Evolutionary conservation across 495 filamentous ascomycete genomes (phyloP).

Genomic region (Geopyxis carbonaria): DNA sequence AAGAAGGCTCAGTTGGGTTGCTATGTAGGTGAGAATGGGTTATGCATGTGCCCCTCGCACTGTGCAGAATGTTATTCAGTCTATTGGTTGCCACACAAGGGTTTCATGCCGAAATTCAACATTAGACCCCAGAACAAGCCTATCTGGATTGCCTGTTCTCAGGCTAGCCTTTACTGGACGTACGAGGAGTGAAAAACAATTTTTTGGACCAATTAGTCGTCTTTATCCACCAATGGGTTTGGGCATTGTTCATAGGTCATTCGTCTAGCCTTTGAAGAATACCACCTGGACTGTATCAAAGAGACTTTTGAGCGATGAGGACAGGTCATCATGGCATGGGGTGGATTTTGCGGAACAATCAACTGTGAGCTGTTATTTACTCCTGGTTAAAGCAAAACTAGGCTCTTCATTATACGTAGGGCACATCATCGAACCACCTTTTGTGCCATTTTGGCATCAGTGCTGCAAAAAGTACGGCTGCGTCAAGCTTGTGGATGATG

Average conservation of each 20-base stretch:
- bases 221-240: constrained; percentile 5
- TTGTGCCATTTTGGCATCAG: constrained; percentile 8
- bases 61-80: background rate
- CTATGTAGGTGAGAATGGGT: background rate
- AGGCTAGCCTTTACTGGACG: constrained; percentile 2
- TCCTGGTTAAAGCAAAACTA: constrained; percentile 2
- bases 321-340: constrained; percentile 4
- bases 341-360: constrained; percentile 3
- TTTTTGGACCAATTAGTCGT: constrained; percentile 9
- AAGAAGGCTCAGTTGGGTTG: constrained; percentile 1
- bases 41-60: background rate
- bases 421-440: background rate
- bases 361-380: constrained; percentile 8
- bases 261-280: background rate
- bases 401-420: constrained; percentile 3
- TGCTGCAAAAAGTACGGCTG: constrained; percentile 7
- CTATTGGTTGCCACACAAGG: constrained; percentile 5
- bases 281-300: constrained; percentile 10
- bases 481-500: constrained; percentile 9
- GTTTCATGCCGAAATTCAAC: background rate
- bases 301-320: background rate
- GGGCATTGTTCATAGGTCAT: constrained; percentile 1
- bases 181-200: constrained; percentile 7
- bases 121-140: background rate
- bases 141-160: constrained; percentile 3